Evolutionary conservation across 2,329 filamentous ascomycete genomes (phyloP).

Genomic region (Lomentospora prolificans): DNA sequence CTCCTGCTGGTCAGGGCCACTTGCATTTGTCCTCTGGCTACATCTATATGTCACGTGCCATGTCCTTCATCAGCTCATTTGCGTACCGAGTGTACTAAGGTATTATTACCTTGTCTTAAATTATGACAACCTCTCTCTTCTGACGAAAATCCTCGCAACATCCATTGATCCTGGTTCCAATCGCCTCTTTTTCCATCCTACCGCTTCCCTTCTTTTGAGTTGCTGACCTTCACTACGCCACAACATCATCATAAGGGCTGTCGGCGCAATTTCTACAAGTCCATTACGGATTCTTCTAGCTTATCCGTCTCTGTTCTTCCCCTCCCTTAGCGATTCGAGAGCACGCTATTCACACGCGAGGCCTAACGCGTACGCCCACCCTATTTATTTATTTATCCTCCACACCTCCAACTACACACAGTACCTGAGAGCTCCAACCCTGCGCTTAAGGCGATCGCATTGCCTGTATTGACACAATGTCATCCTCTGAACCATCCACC

Average conservation of each 20-base stretch:
- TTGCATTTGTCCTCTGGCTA: not conserved
- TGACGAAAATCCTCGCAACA: constrained; percentile 9
- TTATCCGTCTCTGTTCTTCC: not conserved
- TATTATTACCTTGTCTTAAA: not conserved
- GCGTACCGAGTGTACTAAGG: not conserved
- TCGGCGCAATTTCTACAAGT: constrained; percentile 1
- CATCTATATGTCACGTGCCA: not conserved
- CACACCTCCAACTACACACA: not conserved
- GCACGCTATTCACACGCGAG: constrained; percentile 1
- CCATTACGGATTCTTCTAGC: not conserved
- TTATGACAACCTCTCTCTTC: not conserved
- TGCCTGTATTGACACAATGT: constrained; percentile 8
- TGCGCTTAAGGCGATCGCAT: constrained; percentile 3
- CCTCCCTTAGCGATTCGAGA: not conserved
- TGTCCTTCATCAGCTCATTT: not conserved
- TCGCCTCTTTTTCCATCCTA: not conserved
- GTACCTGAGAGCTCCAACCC: not conserved
- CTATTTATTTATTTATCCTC: not conserved
- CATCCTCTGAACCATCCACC: constrained; percentile 11
- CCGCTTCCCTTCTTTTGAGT: not conserved
- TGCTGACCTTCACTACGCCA: constrained; percentile 6
- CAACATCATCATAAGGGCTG: constrained; percentile 5
- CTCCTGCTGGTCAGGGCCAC: not conserved
- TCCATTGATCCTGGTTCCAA: constrained; percentile 3
- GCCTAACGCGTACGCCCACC: constrained; percentile 3